Conservation (phyloP, 2,329 filamentous ascomycete genomes). For the Hymenoscyphus scutula region DNA sequence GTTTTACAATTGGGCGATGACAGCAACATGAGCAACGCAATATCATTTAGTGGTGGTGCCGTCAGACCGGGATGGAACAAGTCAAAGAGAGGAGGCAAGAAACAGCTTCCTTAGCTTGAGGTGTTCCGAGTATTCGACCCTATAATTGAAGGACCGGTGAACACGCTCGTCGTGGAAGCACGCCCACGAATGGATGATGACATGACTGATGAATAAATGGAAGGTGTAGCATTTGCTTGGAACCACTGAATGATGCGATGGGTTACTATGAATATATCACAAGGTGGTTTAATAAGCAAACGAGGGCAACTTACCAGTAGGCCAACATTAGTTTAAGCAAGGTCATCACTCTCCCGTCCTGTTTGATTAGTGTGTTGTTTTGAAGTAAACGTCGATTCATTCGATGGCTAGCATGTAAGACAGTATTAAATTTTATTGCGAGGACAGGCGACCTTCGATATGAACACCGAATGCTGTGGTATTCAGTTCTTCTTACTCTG, state of each 20-base stretch:
- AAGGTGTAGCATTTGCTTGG: background rate
- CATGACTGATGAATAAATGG: background rate
- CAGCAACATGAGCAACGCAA: background rate
- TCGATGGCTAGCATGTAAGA: background rate
- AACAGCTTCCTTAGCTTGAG: background rate
- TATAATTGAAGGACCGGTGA: background rate
- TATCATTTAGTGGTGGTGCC: background rate
- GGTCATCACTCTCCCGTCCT: background rate
- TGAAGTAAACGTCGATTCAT: background rate
- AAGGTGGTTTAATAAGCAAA: background rate
- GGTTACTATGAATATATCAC: background rate
- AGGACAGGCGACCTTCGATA: background rate
- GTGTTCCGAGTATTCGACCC: background rate
- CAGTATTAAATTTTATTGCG: background rate
- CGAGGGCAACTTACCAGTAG: background rate
- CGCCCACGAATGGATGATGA: background rate
- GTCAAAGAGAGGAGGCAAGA: background rate
- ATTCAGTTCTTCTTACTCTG: background rate
- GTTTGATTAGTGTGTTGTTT: background rate
- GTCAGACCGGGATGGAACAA: background rate
- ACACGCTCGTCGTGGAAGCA: background rate
- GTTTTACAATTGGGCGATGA: conserved; percentile 27
- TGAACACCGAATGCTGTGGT: background rate
- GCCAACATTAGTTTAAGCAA: background rate
- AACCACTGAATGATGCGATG: background rate